These are phyloP conservation scores for Rhizomucor pusillus DNA, from an alignment of 371 early-diverging fungal species.

Conservation along the genomic window DNA sequence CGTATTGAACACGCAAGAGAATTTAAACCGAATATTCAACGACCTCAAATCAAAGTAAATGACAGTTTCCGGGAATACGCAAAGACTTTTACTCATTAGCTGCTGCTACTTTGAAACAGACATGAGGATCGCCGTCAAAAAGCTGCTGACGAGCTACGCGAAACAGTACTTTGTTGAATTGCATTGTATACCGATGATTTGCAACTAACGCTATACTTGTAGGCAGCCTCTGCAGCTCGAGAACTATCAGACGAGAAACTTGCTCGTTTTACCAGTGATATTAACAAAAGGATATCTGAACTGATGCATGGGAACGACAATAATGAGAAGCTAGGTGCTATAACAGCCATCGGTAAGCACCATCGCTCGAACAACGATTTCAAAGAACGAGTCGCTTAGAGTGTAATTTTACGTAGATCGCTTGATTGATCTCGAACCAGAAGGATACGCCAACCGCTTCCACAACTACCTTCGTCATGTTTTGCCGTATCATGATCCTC, in stretches of 20 bases:
- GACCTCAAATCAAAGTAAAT: slow-evolving; percentile 53
- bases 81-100: not conserved
- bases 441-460: slow-evolving; percentile 86
- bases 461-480: slow-evolving; percentile 85
- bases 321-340: slow-evolving; percentile 73
- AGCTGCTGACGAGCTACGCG: slow-evolving; percentile 60
- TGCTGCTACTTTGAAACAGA: slow-evolving; percentile 19
- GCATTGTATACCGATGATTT: not conserved
- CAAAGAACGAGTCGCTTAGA: not conserved
- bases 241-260: slow-evolving; percentile 70
- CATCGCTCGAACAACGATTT: not conserved
- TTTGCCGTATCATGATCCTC: slow-evolving; percentile 79
- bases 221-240: slow-evolving; percentile 63
- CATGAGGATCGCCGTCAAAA: slow-evolving; percentile 55
- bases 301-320: slow-evolving; percentile 65
- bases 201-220: not conserved
- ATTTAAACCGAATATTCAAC: slow-evolving; percentile 44
- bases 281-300: slow-evolving; percentile 75
- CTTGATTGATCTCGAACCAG: slow-evolving; percentile 82
- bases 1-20: slow-evolving; percentile 47
- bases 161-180: slow-evolving; percentile 28
- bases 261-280: slow-evolving; percentile 68
- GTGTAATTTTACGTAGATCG: slow-evolving; percentile 53
- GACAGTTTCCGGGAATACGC: not conserved
- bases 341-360: slow-evolving; percentile 65